Conservation (phyloP, 148 eudicot genomes). For the Camellia sinensis region DNA sequence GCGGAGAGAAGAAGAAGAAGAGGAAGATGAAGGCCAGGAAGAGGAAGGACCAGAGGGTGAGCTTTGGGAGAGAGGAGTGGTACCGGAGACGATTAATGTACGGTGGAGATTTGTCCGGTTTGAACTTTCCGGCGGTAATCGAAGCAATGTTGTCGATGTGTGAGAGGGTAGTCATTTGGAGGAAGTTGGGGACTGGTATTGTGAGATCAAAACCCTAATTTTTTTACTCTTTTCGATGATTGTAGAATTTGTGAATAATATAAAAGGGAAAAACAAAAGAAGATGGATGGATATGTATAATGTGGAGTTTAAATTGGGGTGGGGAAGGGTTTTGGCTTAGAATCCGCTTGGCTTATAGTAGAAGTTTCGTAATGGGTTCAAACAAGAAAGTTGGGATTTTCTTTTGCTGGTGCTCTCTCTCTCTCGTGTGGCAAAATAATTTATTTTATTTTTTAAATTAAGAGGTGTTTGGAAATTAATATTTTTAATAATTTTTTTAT, state of each 20-base stretch:
- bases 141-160: conserved; percentile 48
- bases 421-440: too few species aligned
- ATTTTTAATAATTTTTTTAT: too few species aligned
- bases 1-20: conserved; percentile 30
- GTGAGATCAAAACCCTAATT: background rate
- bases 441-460: too few species aligned
- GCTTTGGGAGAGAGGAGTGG: conserved; percentile 44
- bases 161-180: conserved; percentile 42
- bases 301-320: background rate
- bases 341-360: background rate
- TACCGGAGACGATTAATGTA: conserved; percentile 46
- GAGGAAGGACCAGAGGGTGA: conserved; percentile 53
- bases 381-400: background rate
- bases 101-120: conserved; percentile 38
- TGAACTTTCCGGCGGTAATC: conserved; percentile 54
- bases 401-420: background rate
- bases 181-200: background rate
- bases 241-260: too few species aligned
- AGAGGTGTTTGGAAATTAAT: too few species aligned
- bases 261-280: background rate
- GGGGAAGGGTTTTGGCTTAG: background rate
- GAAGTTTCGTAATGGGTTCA: background rate
- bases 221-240: background rate
- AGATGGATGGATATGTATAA: background rate
- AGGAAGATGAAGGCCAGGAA: conserved; percentile 38